Base-by-base conservation (phyloP, 768 basidiomycete genomes). In the Psilocybe sp. region DNA sequence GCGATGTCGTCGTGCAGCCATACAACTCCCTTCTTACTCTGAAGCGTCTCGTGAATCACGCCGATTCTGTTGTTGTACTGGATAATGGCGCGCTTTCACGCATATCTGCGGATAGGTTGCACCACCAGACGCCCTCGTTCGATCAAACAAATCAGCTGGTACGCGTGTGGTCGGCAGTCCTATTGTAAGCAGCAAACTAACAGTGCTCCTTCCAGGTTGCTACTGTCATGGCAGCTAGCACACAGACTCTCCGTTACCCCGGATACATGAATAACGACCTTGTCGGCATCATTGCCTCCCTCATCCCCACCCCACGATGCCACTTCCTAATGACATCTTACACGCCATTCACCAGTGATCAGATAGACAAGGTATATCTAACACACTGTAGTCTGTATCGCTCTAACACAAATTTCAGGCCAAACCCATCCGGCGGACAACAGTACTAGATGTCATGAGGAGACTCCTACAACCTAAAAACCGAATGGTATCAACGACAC, bases 181-280 rank as follows among this genome's bases (percentile, higher is more conserved):
- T 23, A 10, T 32, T 8, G 12, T 13, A 32, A 11, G 20, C 11
- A 4, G 8, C 9, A 12, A 11, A 37, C 14, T 49, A 39, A 45
- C 43, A 37, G 31, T 32, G 32, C 43, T 50, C 32, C 14, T 15
- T 52, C 10, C 47, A 98, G 95, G 90, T 93, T 1, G 87, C 97
- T 3, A 98, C 97, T 0, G 96, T 98, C 37, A 98, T 99, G 83
- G 89, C 96, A 9, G 96, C 95, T 10, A 95, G 92, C 54, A 99
- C 96, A 0, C 92, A 95, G 61, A 98, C 96, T 12, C 80, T 99
- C 19, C 83, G 96, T 60, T 99, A 97, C 70, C 96, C 96, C 0
- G 92, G 93, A 44, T 98, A 98, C 69, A 98, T 98, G 95, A 98
- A 98, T 76, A 99, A 98, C 60, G 96, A 99, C 63, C 82, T 98